Base-by-base conservation (phyloP, 176 grass and related monocot species). In the Areca catechu region DNA sequence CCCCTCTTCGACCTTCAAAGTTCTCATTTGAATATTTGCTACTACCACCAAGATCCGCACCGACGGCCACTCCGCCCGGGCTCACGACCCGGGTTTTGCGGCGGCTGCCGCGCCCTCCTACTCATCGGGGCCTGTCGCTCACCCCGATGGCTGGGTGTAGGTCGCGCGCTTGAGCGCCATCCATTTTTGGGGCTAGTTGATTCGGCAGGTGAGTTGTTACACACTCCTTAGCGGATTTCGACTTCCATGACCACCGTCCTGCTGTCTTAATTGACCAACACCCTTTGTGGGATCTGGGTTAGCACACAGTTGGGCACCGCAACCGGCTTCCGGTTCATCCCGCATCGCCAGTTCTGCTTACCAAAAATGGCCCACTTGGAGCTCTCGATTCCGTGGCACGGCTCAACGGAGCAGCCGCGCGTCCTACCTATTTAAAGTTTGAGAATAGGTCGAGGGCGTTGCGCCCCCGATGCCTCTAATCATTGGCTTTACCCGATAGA, bases 1-100 rank as follows among this genome's bases (percentile, higher is more conserved):
- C 71, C 57, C 78, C 78, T 74, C 78, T 75, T 80, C 71, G 71
- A 64, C 71, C 71, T 80, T 80, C 63, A 80, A 80, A 80, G 70
- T 80, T 80, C 71, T 80, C 78, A 80, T 80, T 80, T 80, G 78
- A 80, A 80, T 80, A 80, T 80, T 74, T 80, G 78, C 78, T 80
- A 80, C 78, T 80, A 80, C 70, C 78, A 80, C 78, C 78, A 80
- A 80, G 78, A 80, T 80, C 71, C 51, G 78, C 78, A 80, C 71
- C 71, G 78, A 80, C 70, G 71, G 71, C 24, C 78, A 51, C 78
- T 80, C 78, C 71, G 77, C 76, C 54, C 61, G 76, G 69, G 76
- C 69, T 79, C 69, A 24, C 76, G 69, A 69, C 76, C 69, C 24
- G 48, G 54, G 76, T 73, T 79, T 73, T 62, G 54, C n/a, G n/a